Evolutionary conservation across 345 rosid genomes (phyloP).

Genomic region (Alliaria petiolata): DNA sequence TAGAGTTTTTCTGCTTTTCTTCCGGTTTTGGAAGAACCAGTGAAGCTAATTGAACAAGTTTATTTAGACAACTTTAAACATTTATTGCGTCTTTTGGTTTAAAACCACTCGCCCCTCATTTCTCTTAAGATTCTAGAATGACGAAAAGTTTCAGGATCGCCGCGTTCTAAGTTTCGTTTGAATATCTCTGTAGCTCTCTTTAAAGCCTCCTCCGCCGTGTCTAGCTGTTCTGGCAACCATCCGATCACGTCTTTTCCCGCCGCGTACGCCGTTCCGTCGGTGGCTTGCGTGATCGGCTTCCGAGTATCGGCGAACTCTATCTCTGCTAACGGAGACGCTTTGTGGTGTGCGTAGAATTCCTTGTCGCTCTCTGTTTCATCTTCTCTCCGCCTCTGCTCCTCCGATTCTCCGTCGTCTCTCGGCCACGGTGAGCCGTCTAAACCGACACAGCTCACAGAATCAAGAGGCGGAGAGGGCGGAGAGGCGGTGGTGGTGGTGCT

Average conservation of each 20-base stretch:
- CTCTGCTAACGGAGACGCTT: constrained; percentile 73
- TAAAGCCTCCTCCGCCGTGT: constrained; percentile 71
- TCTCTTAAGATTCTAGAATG: constrained; percentile 63
- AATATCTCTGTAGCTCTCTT: constrained; percentile 54
- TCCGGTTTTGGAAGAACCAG: neutral
- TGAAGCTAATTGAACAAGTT: neutral
- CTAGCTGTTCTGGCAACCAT: constrained; percentile 79
- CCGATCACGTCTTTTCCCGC: constrained; percentile 37
- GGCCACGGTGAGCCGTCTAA: constrained; percentile 59
- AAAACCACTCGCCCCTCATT: constrained; percentile 61
- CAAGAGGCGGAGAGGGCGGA: constrained; percentile 9
- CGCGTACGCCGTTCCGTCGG: constrained; percentile 45
- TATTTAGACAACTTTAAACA: neutral
- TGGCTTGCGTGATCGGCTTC: constrained; percentile 70
- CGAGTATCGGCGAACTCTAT: constrained; percentile 65
- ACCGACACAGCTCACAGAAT: constrained; percentile 46
- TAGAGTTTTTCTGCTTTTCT: neutral
- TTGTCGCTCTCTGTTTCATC: constrained; percentile 33
- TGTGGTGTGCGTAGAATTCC: constrained; percentile 50
- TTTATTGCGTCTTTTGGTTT: neutral
- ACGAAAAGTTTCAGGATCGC: constrained; percentile 67
- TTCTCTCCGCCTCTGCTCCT: neutral
- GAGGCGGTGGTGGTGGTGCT: neutral
- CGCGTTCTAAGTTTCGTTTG: constrained; percentile 59
- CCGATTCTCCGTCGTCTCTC: constrained; percentile 11